Conservation (phyloP, 345 rosid species). For the Capsella bursapastoris region DNA sequence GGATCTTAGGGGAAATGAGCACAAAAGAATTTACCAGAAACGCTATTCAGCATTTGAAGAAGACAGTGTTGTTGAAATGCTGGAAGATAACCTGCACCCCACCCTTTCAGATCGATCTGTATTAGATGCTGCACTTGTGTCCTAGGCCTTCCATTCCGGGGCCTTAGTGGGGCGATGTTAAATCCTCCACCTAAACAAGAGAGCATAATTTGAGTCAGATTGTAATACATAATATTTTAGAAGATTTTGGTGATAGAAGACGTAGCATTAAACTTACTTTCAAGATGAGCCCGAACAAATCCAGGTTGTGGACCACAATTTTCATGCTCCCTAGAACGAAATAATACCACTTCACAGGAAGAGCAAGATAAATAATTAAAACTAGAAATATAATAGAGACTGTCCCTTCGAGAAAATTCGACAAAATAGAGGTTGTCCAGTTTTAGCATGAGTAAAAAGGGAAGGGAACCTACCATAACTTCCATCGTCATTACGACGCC, state of each 20-base stretch:
- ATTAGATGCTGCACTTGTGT: conserved; percentile 95
- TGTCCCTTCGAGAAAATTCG: background rate
- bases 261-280: conserved; percentile 63
- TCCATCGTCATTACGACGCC: conserved; percentile 99
- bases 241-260: conserved; percentile 3
- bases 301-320: conserved; percentile 97
- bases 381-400: conserved; percentile 21
- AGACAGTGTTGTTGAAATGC: conserved; percentile 98
- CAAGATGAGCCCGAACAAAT: conserved; percentile 95
- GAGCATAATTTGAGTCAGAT: conserved; percentile 9
- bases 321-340: conserved; percentile 98
- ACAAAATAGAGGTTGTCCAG: background rate
- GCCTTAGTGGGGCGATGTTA: conserved; percentile 85
- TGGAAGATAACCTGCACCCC: conserved; percentile 91
- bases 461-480: conserved; percentile 76
- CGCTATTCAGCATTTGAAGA: conserved; percentile 96
- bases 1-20: conserved; percentile 2
- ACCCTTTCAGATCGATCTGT: conserved; percentile 98
- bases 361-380: conserved; percentile 33
- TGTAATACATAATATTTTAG: background rate
- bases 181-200: conserved; percentile 88
- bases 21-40: conserved; percentile 70
- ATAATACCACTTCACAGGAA: conserved; percentile 79
- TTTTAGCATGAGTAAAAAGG: conserved; percentile 22
- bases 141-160: conserved; percentile 86